A percentile compares a stretch with the other conserved stretches of the same genome.
Evolutionary conservation across 192 early-diverging fungal genomes (phyloP).

Genomic region (Linnemannia hyalina): DNA sequence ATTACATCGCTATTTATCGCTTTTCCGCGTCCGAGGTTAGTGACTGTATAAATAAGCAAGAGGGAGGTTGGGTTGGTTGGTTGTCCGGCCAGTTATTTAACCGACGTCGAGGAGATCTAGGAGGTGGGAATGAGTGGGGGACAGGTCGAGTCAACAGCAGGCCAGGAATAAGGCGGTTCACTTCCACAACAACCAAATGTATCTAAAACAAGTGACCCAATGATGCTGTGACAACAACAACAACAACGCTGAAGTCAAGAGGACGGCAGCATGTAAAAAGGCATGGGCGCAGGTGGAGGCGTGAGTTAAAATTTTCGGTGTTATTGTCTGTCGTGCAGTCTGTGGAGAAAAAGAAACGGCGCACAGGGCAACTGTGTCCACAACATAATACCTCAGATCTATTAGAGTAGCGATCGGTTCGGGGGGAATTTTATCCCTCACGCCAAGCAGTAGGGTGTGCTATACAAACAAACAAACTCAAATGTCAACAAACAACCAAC

Average conservation of each 20-base stretch:
- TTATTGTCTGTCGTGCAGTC: background rate
- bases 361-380: background rate
- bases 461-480: background rate
- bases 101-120: background rate
- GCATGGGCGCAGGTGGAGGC: background rate
- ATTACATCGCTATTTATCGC: background rate
- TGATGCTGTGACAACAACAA: too few relatives aligned
- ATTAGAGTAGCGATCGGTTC: background rate
- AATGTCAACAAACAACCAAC: background rate
- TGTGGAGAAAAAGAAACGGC: background rate
- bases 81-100: background rate
- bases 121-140: background rate
- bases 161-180: background rate
- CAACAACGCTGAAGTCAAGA: too few relatives aligned
- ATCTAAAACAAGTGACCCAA: too few relatives aligned
- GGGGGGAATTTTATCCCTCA: background rate
- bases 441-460: background rate
- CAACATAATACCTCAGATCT: background rate
- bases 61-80: background rate
- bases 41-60: background rate
- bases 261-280: too few relatives aligned
- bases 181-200: too few relatives aligned
- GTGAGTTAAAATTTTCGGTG: background rate
- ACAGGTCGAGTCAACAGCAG: background rate
- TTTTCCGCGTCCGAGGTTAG: background rate